Evolutionary conservation across 2,329 filamentous ascomycete genomes (phyloP).

Genomic region (Xylaria sp.): DNA sequence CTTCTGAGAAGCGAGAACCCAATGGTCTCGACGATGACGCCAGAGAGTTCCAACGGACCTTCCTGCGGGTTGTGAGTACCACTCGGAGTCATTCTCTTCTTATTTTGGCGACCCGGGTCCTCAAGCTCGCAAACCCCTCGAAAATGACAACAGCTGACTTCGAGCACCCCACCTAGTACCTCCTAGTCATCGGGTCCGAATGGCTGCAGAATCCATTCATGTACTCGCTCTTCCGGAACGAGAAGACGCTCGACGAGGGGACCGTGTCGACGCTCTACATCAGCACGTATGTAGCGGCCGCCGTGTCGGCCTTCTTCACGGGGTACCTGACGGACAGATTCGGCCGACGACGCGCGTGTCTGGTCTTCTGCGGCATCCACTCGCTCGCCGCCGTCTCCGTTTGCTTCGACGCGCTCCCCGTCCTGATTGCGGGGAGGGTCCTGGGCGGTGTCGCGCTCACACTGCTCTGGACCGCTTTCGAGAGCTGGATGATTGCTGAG

Average conservation of each 20-base stretch:
- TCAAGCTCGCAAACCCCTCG: not conserved
- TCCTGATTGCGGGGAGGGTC: conserved; percentile 63
- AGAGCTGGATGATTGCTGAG: conserved; percentile 70
- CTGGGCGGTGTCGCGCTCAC: conserved; percentile 66
- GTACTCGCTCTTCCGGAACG: conserved; percentile 47
- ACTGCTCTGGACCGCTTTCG: conserved; percentile 67
- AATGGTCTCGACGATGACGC: conserved; percentile 35
- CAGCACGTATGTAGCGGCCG: conserved; percentile 57
- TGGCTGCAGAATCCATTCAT: conserved; percentile 55
- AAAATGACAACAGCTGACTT: not conserved
- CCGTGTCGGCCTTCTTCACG: conserved; percentile 57
- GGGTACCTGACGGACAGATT: conserved; percentile 60
- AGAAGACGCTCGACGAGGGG: conserved; percentile 44
- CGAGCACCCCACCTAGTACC: conserved; percentile 46
- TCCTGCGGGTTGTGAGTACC: conserved; percentile 46
- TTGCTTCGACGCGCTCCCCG: conserved; percentile 49
- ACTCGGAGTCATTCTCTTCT: not conserved
- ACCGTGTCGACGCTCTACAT: conserved; percentile 55
- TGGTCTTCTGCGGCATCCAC: conserved; percentile 65
- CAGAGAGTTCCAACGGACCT: conserved; percentile 37
- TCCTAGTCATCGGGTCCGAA: conserved; percentile 61
- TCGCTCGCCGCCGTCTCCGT: conserved; percentile 62
- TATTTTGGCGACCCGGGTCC: not conserved
- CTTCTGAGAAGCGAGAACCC: conserved; percentile 12
- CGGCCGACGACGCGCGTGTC: conserved; percentile 62